Conservation (phyloP, 257 asterid genomes). For the Perilla frutescens region DNA sequence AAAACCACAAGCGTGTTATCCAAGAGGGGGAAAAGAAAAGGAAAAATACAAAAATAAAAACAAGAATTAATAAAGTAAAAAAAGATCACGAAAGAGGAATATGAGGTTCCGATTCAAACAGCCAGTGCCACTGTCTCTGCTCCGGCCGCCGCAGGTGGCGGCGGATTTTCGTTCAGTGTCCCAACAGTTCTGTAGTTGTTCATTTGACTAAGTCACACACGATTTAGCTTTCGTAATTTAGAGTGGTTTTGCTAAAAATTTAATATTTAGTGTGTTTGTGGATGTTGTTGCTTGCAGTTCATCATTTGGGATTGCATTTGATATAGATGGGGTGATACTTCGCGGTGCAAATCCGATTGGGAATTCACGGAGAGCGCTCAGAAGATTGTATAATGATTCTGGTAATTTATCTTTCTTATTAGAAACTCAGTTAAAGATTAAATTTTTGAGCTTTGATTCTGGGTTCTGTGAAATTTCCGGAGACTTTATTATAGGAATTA, state of each 20-base stretch:
- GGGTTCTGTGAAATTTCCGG: neutral
- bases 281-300: conserved; percentile 31
- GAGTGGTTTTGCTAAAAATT: neutral
- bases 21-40: too few relatives aligned
- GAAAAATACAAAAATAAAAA: neutral
- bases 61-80: neutral
- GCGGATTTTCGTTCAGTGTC: conserved; percentile 31
- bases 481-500: neutral
- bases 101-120: conserved; percentile 55
- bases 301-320: conserved; percentile 72
- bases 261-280: neutral
- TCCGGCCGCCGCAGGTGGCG: conserved; percentile 45
- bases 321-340: conserved; percentile 67
- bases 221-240: neutral
- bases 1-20: neutral
- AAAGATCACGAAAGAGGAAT: neutral
- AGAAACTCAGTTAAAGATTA: neutral
- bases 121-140: conserved; percentile 35
- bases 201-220: neutral
- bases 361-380: conserved; percentile 56
- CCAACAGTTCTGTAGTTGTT: conserved; percentile 30
- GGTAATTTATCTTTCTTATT: conserved; percentile 36
- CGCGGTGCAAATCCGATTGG: conserved; percentile 64
- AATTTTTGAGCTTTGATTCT: neutral
- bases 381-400: conserved; percentile 53